Evolutionary conservation across 805 yeast genomes (phyloP).

Genomic region (Pichia gijzeniarum): DNA sequence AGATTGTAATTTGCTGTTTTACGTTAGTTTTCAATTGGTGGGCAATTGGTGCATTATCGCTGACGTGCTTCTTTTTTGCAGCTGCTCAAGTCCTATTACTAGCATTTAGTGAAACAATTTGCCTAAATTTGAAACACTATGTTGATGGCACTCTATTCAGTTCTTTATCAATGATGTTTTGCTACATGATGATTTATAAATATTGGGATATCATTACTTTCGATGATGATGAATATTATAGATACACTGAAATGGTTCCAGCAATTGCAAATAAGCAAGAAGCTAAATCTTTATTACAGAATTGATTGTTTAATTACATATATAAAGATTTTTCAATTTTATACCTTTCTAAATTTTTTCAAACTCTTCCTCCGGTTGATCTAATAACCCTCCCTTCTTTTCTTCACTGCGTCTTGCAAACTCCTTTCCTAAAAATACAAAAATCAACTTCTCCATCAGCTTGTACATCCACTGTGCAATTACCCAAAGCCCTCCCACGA

Average conservation of each 20-base stretch:
- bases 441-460: slow-evolving; percentile 47
- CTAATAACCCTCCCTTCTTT: slow-evolving; percentile 29
- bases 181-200: slow-evolving; percentile 92
- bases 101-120: slow-evolving; percentile 59
- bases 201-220: slow-evolving; percentile 94
- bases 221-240: slow-evolving; percentile 83
- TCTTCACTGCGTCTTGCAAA: slow-evolving; percentile 45
- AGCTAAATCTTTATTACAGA: slow-evolving; percentile 11
- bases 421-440: slow-evolving; percentile 52
- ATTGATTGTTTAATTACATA: not conserved
- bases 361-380: slow-evolving; percentile 25
- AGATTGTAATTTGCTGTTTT: slow-evolving; percentile 57
- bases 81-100: slow-evolving; percentile 76
- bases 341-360: slow-evolving; percentile 18
- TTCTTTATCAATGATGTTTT: slow-evolving; percentile 68
- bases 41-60: slow-evolving; percentile 80
- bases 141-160: slow-evolving; percentile 88
- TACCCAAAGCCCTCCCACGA: slow-evolving; percentile 74
- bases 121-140: slow-evolving; percentile 73
- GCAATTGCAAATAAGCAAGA: slow-evolving; percentile 16
- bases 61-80: slow-evolving; percentile 68
- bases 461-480: slow-evolving; percentile 61
- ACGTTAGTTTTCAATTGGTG: slow-evolving; percentile 66
- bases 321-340: not conserved
- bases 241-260: slow-evolving; percentile 24